phyloP scores from a whole-genome alignment of 2,329 filamentous ascomycete genomes.

The Sclerotinia nivalis region DNA sequence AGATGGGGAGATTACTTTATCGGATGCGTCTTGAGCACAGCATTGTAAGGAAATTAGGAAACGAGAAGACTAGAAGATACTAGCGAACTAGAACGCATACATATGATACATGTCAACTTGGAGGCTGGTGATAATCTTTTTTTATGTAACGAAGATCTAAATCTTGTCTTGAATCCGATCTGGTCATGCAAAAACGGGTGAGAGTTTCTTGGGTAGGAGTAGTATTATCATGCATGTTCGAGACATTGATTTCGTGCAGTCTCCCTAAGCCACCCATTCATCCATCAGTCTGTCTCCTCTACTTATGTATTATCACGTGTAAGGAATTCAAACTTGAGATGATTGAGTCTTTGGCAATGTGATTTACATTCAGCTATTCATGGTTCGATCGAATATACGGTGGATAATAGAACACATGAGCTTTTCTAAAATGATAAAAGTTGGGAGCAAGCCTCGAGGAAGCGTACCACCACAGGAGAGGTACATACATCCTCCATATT shows the following conservation, averaged over 20 bases:
- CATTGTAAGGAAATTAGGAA: slow-evolving; percentile 7
- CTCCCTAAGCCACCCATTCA: neutral
- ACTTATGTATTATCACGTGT: slow-evolving; percentile 5
- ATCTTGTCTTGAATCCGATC: neutral
- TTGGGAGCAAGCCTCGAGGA: neutral
- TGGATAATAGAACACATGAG: neutral
- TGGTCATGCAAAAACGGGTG: neutral
- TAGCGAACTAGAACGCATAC: neutral
- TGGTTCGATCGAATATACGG: neutral
- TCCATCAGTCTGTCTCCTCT: neutral
- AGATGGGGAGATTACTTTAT: neutral
- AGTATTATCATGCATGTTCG: neutral
- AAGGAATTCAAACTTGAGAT: neutral
- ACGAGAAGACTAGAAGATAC: neutral
- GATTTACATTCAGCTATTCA: neutral
- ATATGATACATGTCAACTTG: neutral
- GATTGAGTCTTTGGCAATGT: neutral
- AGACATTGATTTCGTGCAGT: slow-evolving; percentile 14
- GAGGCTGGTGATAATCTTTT: slow-evolving; percentile 1
- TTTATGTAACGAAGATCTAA: neutral
- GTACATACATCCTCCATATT: neutral
- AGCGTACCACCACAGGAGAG: neutral
- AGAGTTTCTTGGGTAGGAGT: neutral
- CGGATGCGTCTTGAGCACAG: slow-evolving; percentile 1
- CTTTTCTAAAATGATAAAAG: neutral